A percentile compares a stretch with the other conserved stretches of the same genome.
phyloP scores from a whole-genome alignment of 768 basidiomycete species.

The Tubosaeta brunneosetosa region DNA sequence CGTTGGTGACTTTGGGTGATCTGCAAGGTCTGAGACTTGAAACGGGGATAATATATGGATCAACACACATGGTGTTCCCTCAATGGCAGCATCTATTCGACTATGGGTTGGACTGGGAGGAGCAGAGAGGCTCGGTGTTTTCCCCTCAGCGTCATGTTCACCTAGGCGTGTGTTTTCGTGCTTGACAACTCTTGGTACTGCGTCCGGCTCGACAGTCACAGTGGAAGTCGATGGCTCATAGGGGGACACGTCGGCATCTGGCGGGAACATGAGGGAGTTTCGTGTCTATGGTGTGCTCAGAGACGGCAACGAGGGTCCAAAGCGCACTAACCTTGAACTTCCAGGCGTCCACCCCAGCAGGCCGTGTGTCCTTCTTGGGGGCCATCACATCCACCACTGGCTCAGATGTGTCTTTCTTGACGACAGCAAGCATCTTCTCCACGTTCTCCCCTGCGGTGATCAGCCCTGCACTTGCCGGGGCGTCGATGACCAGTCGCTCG shows the following conservation, averaged over 20 bases:
- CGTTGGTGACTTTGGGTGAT: conserved; percentile 57
- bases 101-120: conserved; percentile 90
- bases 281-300: conserved; percentile 55
- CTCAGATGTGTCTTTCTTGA: conserved; percentile 26
- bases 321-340: conserved; percentile 60
- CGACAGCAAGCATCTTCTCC: conserved; percentile 19
- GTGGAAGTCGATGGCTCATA: conserved; percentile 47
- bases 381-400: conserved; percentile 70
- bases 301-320: background rate
- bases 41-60: background rate
- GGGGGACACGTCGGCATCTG: conserved; percentile 84
- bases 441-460: conserved; percentile 36
- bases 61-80: conserved; percentile 81
- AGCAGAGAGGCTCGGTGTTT: conserved; percentile 42
- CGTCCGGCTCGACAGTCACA: conserved; percentile 29
- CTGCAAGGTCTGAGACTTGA: conserved; percentile 35
- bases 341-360: conserved; percentile 76
- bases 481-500: conserved; percentile 63
- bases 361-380: conserved; percentile 65
- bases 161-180: conserved; percentile 79
- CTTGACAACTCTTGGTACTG: conserved; percentile 60
- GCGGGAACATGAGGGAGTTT: conserved; percentile 93
- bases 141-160: conserved; percentile 56
- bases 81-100: conserved; percentile 87
- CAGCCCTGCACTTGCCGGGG: conserved; percentile 50